Conservation (phyloP, 1,139 yeast genomes). For the Scheffersomyces titani region DNA sequence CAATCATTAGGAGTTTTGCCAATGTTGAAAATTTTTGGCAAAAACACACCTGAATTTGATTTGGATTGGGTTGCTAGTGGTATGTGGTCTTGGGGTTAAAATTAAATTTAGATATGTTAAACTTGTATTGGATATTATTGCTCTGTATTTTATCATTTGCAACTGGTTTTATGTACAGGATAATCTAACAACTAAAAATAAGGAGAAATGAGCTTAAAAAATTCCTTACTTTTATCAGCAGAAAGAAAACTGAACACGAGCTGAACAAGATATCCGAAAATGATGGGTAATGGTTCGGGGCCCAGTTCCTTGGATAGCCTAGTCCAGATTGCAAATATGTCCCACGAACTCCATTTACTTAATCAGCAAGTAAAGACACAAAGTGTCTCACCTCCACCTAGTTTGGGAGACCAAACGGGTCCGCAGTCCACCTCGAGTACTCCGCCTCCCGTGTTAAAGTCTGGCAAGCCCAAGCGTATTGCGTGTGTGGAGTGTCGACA, state of each 20-base stretch:
- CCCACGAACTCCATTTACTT: constrained; percentile 40
- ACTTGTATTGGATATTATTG: background rate
- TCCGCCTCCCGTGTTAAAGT: constrained; percentile 12
- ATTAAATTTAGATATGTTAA: background rate
- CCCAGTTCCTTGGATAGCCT: constrained; percentile 36
- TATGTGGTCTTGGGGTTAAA: constrained; percentile 31
- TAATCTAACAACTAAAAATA: too few species aligned
- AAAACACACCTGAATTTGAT: constrained; percentile 26
- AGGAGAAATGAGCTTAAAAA: background rate
- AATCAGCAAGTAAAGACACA: constrained; percentile 27
- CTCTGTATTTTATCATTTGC: background rate
- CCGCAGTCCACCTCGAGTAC: constrained; percentile 6
- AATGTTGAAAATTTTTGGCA: constrained; percentile 37
- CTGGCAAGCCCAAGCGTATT: constrained; percentile 52
- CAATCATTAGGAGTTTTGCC: constrained; percentile 28
- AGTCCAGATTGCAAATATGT: constrained; percentile 49
- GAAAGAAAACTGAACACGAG: background rate
- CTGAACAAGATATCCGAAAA: background rate
- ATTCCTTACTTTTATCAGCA: background rate
- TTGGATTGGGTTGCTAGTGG: constrained; percentile 41
- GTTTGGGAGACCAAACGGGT: constrained; percentile 3
- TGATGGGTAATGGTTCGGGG: constrained; percentile 12
- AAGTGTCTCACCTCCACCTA: constrained; percentile 4
- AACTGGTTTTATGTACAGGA: background rate
- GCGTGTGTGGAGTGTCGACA: constrained; percentile 97